Conservation (phyloP, 2,329 filamentous ascomycete species). For the Trichoderma polysporum region DNA sequence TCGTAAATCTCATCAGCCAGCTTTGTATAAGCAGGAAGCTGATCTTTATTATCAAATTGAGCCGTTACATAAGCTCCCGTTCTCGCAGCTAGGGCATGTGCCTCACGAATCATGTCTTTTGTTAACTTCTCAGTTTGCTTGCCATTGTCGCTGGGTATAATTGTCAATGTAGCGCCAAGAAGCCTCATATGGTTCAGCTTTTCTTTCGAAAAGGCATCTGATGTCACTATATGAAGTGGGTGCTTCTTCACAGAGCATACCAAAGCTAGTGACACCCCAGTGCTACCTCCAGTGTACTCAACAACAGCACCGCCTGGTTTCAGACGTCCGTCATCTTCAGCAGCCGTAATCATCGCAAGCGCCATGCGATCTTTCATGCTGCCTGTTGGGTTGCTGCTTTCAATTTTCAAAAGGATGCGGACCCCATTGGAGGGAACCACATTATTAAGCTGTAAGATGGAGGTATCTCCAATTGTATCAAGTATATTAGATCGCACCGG, state of each 20-base stretch:
- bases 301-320: constrained; percentile 10
- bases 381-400: constrained; percentile 6
- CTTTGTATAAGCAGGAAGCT: constrained; percentile 1
- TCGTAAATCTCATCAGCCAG: constrained; percentile 7
- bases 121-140: constrained; percentile 18
- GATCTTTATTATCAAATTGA: constrained; percentile 3
- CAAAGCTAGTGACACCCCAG: constrained; percentile 3
- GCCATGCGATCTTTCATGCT: constrained; percentile 19
- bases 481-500: not conserved
- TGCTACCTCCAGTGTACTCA: constrained; percentile 13
- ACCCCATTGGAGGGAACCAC: constrained; percentile 1
- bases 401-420: constrained; percentile 3
- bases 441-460: not conserved
- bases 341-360: constrained; percentile 15
- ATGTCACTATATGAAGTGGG: constrained; percentile 5
- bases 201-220: constrained; percentile 12
- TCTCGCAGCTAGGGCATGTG: not conserved
- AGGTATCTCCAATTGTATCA: constrained; percentile 4
- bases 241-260: constrained; percentile 9
- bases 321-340: constrained; percentile 7
- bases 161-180: not conserved
- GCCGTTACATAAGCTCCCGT: constrained; percentile 5
- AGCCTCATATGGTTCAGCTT: constrained; percentile 12
- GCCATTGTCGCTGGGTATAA: constrained; percentile 12
- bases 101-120: constrained; percentile 13